Conservation (phyloP, 2,329 filamentous ascomycete species). For the Ascochyta clinopodiicola region DNA sequence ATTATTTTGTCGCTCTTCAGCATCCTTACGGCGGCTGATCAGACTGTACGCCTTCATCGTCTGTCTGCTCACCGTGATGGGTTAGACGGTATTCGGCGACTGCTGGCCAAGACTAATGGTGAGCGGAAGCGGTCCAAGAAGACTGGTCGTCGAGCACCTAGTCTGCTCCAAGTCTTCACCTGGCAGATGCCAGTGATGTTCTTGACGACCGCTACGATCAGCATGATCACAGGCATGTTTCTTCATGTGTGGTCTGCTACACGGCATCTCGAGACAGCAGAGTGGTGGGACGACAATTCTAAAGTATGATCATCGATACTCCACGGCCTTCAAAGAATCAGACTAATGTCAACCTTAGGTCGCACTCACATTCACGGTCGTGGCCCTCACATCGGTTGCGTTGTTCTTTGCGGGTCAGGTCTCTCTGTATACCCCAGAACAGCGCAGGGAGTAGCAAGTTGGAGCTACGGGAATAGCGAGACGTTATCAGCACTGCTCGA, state of each 20-base stretch:
- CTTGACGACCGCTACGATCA: slow-evolving; percentile 41
- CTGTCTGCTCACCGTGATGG: slow-evolving; percentile 52
- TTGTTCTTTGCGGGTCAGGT: slow-evolving; percentile 32
- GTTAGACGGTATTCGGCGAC: slow-evolving; percentile 42
- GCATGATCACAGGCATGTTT: slow-evolving; percentile 50
- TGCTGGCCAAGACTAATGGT: slow-evolving; percentile 39
- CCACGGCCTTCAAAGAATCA: neutral
- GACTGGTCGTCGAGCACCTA: slow-evolving; percentile 25
- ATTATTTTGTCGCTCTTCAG: slow-evolving; percentile 59
- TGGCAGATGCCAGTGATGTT: slow-evolving; percentile 51
- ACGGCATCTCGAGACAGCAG: slow-evolving; percentile 25
- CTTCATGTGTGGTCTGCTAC: slow-evolving; percentile 49
- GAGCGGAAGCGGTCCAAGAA: slow-evolving; percentile 25
- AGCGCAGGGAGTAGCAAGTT: slow-evolving; percentile 6
- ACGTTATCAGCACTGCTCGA: too few relatives aligned
- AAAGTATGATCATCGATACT: slow-evolving; percentile 25
- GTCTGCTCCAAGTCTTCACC: slow-evolving; percentile 40
- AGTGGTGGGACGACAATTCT: slow-evolving; percentile 41
- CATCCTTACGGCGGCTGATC: slow-evolving; percentile 55
- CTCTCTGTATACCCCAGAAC: slow-evolving; percentile 23
- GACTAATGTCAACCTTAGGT: slow-evolving; percentile 15
- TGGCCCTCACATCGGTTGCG: slow-evolving; percentile 23
- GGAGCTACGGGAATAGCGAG: neutral
- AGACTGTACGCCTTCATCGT: slow-evolving; percentile 53
- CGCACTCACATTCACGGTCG: slow-evolving; percentile 28